Base-by-base conservation (phyloP, 805 yeast species). In the Yarrowia porcina region DNA sequence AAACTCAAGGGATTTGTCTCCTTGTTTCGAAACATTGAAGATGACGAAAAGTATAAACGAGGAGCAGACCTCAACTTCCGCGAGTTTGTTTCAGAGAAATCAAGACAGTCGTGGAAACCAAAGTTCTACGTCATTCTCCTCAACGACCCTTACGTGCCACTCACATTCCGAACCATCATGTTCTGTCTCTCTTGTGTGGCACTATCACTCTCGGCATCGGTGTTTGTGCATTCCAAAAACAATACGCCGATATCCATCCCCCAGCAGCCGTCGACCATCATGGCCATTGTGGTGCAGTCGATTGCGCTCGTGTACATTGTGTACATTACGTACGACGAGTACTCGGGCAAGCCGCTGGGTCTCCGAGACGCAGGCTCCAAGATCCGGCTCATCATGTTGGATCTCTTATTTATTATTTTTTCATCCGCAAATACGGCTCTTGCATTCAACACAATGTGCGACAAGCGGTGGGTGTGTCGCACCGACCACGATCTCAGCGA, bases 321-420 rank as follows among this genome's bases (percentile, higher is more conserved):
- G 3, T 91, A 89, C 73, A 89, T 93, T 72, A 85, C 96, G 2
- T 85, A 84, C 69, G 98, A 94, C 73, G 99, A 94, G 74, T 93
- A 90, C 74, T 82, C 86, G 23, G 96, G 97, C 13, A 88, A 90
- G 71, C 99, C 98, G 0, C 73, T 94, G 54, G 99, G 99, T 0
- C 78, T 94, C 47, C 81, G 99, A 68, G 83, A 90, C 65, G 96
- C 97, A 0, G 77, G 83, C 65, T 90, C 88, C 23, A 94, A 94
- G 72, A 82, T 94, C 79, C 81, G 89, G 69, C 80, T 93, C 64
- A 80, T 93, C 65, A 77, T 91, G 78, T 77, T 91, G 67, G 99
- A 94, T 72, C 77, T 93, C 42, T 75, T 93, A 32, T 90, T 94
- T 73, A 90, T 94, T 66, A 91, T 93, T 21, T 89, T 92, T 70